Conservation (phyloP, 192 early-diverging fungal genomes). For the Mortierella antarctica region DNA sequence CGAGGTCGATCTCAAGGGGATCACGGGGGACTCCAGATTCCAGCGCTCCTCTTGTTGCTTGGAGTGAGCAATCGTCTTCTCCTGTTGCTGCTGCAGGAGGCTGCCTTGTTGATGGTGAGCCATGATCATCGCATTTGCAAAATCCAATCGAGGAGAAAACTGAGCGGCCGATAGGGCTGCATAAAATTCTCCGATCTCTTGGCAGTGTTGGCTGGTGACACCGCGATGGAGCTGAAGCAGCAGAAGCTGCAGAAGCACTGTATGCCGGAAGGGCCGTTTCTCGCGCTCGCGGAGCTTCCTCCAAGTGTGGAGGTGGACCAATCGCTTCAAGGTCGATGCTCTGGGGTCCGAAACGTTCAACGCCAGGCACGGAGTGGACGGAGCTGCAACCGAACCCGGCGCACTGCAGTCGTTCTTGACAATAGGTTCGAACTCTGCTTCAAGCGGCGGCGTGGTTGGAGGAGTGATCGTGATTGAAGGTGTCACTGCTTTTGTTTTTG, state of each 20-base stretch:
- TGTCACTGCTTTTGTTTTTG: neutral
- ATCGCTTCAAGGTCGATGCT: conserved; percentile 23
- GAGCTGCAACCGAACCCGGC: too few relatives aligned
- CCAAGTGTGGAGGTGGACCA: conserved; percentile 29
- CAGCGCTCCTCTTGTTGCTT: neutral
- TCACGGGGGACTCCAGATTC: neutral
- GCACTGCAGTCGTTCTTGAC: neutral
- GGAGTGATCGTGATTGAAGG: neutral
- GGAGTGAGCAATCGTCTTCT: neutral
- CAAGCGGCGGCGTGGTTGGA: conserved; percentile 9
- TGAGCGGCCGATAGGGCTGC: conserved; percentile 18
- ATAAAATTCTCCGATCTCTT: conserved; percentile 45
- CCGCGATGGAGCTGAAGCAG: conserved; percentile 24
- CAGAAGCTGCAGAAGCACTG: conserved; percentile 24
- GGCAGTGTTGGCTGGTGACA: conserved; percentile 24
- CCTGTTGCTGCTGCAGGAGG: conserved; percentile 8
- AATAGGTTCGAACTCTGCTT: neutral
- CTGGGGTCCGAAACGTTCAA: conserved; percentile 8
- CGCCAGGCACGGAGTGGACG: neutral
- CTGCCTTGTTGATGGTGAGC: conserved; percentile 16
- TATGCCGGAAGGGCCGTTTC: conserved; percentile 29
- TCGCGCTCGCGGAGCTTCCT: conserved; percentile 34
- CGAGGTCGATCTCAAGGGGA: neutral
- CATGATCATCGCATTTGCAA: conserved; percentile 1
- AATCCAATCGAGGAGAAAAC: conserved; percentile 23